Conservation (phyloP, 352 stramenopile species). For the Globisporangium polare region DNA sequence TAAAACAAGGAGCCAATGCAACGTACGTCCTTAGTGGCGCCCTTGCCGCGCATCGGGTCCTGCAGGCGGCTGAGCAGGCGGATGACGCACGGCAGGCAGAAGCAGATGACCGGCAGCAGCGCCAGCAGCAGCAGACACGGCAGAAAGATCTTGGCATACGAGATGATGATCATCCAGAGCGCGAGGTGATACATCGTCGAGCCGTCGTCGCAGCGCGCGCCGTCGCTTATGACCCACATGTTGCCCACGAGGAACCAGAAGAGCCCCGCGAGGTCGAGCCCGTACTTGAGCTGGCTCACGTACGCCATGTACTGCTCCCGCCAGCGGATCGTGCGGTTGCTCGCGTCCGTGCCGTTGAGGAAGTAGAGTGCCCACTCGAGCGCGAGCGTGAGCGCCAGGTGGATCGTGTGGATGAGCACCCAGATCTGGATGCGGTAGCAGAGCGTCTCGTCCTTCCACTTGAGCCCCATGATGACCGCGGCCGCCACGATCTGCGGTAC, state of each 20-base stretch:
- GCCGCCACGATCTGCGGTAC: slow-evolving; percentile 68
- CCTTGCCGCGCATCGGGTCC: slow-evolving; percentile 85
- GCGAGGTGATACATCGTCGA: slow-evolving; percentile 78
- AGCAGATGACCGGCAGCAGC: slow-evolving; percentile 91
- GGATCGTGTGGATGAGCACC: slow-evolving; percentile 72
- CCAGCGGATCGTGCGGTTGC: slow-evolving; percentile 51
- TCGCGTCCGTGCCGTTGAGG: slow-evolving; percentile 42
- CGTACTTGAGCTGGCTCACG: slow-evolving; percentile 80
- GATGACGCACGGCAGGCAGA: slow-evolving; percentile 92
- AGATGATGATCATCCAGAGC: slow-evolving; percentile 91
- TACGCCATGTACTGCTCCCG: slow-evolving; percentile 67
- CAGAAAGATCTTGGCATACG: slow-evolving; percentile 92
- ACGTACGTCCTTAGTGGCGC: slow-evolving; percentile 68
- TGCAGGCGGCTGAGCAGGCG: slow-evolving; percentile 88
- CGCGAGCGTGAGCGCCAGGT: slow-evolving; percentile 59
- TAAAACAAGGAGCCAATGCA: too few relatives aligned
- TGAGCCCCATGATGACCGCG: slow-evolving; percentile 50
- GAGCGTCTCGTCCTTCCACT: slow-evolving; percentile 64
- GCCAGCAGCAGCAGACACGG: slow-evolving; percentile 88
- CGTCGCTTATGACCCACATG: slow-evolving; percentile 87
- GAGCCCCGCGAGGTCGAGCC: slow-evolving; percentile 62
- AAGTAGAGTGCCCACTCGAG: slow-evolving; percentile 81
- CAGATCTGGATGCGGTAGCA: slow-evolving; percentile 85
- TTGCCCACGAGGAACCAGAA: slow-evolving; percentile 89
- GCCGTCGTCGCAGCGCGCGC: slow-evolving; percentile 71